These are phyloP conservation scores for Streptanthus diversifolius DNA, from an alignment of 345 rosid species.

Conservation along the genomic window DNA sequence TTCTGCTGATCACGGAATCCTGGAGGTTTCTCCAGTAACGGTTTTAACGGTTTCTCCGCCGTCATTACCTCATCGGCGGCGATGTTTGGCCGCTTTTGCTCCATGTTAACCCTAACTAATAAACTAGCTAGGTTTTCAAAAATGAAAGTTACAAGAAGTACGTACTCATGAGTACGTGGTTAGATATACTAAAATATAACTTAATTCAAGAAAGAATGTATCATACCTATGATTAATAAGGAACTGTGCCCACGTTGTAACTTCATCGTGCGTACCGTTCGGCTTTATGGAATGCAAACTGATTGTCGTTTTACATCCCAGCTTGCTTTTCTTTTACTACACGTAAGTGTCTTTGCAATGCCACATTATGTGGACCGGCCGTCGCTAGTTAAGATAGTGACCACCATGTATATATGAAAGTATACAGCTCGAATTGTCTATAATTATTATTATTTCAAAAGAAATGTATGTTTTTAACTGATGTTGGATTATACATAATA, in stretches of 20 bases:
- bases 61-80: slow-evolving; percentile 36
- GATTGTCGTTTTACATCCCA: neutral
- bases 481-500: neutral
- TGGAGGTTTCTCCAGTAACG: slow-evolving; percentile 59
- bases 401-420: slow-evolving; percentile 14
- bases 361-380: neutral
- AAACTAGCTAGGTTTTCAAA: neutral
- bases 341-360: neutral
- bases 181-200: neutral
- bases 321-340: neutral
- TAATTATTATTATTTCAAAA: neutral
- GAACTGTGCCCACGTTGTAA: slow-evolving; percentile 20
- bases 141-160: neutral
- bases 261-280: neutral
- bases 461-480: neutral
- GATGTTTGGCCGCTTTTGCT: slow-evolving; percentile 5
- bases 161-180: neutral
- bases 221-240: neutral
- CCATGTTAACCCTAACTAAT: slow-evolving; percentile 11
- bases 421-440: slow-evolving; percentile 18
- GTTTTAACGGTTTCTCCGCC: slow-evolving; percentile 44
- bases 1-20: slow-evolving; percentile 52
- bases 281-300: slow-evolving; percentile 1
- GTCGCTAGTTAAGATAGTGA: slow-evolving; percentile 14
- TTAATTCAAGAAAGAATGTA: neutral